phyloP scores from a whole-genome alignment of 2,329 filamentous ascomycete species.

The Pseudocercospora ulei region DNA sequence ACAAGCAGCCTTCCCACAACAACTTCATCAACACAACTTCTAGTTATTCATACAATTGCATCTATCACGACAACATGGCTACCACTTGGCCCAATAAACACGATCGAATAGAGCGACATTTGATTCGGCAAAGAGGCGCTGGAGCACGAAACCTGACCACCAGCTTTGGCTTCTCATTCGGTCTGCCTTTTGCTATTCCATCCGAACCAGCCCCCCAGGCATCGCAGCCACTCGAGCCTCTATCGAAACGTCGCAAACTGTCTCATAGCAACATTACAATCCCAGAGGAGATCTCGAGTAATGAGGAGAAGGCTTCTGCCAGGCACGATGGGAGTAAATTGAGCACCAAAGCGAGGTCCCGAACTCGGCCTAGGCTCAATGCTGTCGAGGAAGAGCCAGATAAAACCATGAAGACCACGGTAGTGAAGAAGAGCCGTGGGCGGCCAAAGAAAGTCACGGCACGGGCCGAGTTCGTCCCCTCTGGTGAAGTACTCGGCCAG shows the following conservation, averaged over 20 bases:
- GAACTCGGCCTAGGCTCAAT: conserved; percentile 6
- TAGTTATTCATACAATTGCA: conserved; percentile 9
- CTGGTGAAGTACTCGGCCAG: background rate
- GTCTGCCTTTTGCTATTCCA: conserved; percentile 6
- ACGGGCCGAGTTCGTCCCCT: background rate
- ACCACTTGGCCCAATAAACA: conserved; percentile 25
- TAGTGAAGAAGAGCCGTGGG: conserved; percentile 8
- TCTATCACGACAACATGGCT: conserved; percentile 23
- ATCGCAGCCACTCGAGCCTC: conserved; percentile 16
- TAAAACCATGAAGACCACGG: conserved; percentile 1
- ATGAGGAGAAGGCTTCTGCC: conserved; percentile 1
- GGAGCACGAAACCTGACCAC: conserved; percentile 27
- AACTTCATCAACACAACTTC: conserved; percentile 1
- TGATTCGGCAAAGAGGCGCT: conserved; percentile 31
- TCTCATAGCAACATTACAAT: no score
- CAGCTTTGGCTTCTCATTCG: conserved; percentile 30
- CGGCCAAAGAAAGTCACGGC: conserved; percentile 9
- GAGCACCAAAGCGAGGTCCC: background rate
- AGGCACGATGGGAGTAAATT: background rate
- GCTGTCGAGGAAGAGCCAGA: conserved; percentile 8
- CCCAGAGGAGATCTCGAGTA: background rate
- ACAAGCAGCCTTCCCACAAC: conserved; percentile 8
- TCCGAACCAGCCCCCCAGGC: conserved; percentile 3
- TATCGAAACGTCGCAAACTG: conserved; percentile 23
- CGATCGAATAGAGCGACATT: conserved; percentile 30